Percentiles rank a stretch among this genome's conserved stretches.
These are phyloP conservation scores for Scutellaria galericulata DNA, from an alignment of 257 asterid species.

Conservation along the genomic window DNA sequence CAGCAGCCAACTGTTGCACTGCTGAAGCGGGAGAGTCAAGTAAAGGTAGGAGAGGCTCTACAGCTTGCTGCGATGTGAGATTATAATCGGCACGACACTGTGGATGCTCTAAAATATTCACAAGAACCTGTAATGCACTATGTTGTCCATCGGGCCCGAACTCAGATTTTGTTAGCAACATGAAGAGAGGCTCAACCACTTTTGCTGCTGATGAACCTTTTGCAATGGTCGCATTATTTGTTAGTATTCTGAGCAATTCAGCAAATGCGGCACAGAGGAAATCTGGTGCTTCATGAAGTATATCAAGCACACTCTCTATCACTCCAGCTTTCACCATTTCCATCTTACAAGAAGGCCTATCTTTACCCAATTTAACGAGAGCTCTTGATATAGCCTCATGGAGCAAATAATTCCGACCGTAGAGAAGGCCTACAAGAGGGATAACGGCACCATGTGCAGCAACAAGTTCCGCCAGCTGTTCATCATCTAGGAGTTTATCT, in stretches of 20 bases:
- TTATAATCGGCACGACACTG: slow-evolving; percentile 88
- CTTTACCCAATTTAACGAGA: slow-evolving; percentile 93
- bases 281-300: slow-evolving; percentile 93
- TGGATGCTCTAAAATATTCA: slow-evolving; percentile 91
- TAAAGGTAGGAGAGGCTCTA: slow-evolving; percentile 86
- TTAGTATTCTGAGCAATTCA: slow-evolving; percentile 89
- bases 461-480: slow-evolving; percentile 92
- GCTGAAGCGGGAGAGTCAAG: slow-evolving; percentile 97
- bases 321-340: slow-evolving; percentile 98
- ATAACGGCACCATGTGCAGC: slow-evolving; percentile 98
- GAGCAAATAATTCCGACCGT: slow-evolving; percentile 75
- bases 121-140: slow-evolving; percentile 90
- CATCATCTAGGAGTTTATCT: slow-evolving; percentile 89
- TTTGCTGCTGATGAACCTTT: slow-evolving; percentile 97
- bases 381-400: slow-evolving; percentile 95
- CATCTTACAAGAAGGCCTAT: slow-evolving; percentile 92
- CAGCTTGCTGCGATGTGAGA: slow-evolving; percentile 77
- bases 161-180: slow-evolving; percentile 69
- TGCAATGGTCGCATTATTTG: slow-evolving; percentile 94
- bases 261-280: slow-evolving; percentile 92
- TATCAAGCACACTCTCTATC: slow-evolving; percentile 75
- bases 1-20: slow-evolving; percentile 95
- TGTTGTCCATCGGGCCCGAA: slow-evolving; percentile 98
- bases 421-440: slow-evolving; percentile 92
- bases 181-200: slow-evolving; percentile 89